These are phyloP conservation scores for Tylopilus sp. DNA, from an alignment of 768 basidiomycete genomes.

Conservation along the genomic window DNA sequence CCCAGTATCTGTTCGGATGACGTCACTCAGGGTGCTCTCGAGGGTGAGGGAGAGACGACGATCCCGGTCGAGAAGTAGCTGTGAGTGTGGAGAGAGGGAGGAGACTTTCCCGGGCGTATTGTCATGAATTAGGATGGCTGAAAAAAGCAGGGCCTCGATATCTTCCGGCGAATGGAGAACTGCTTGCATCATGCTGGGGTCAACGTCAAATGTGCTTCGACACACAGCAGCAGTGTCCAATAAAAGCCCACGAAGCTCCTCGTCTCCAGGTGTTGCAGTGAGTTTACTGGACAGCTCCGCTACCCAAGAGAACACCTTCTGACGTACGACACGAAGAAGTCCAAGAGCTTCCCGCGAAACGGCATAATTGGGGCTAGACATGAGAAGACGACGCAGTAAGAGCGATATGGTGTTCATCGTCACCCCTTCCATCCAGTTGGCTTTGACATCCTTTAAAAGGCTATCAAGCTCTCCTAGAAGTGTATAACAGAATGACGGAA, in stretches of 20 bases:
- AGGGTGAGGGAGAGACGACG: constrained; percentile 27
- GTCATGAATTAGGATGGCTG: constrained; percentile 24
- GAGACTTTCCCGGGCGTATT: constrained; percentile 14
- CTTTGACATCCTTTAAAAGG: constrained; percentile 34
- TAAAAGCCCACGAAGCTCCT: constrained; percentile 22
- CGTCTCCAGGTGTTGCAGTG: constrained; percentile 6
- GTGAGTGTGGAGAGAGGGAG: constrained; percentile 2
- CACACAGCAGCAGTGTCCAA: constrained; percentile 39
- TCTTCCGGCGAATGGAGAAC: constrained; percentile 21
- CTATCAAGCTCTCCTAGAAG: constrained; percentile 37
- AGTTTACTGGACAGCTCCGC: constrained; percentile 29
- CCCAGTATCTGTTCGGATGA: background rate
- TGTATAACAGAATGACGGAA: constrained; percentile 13
- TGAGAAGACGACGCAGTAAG: constrained; percentile 37
- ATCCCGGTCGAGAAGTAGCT: constrained; percentile 29
- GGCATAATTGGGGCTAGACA: constrained; percentile 12
- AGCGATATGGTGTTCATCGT: constrained; percentile 34
- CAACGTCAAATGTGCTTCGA: constrained; percentile 33
- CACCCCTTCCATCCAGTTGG: constrained; percentile 40
- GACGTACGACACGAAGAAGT: constrained; percentile 33
- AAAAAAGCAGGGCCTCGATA: constrained; percentile 22
- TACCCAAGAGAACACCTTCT: constrained; percentile 37
- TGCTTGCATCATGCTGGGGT: background rate
- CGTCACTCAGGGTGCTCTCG: constrained; percentile 5
- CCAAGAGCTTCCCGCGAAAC: constrained; percentile 17